phyloP scores from a whole-genome alignment of 2,329 filamentous ascomycete genomes.

The Scedosporium aurantiacum region DNA sequence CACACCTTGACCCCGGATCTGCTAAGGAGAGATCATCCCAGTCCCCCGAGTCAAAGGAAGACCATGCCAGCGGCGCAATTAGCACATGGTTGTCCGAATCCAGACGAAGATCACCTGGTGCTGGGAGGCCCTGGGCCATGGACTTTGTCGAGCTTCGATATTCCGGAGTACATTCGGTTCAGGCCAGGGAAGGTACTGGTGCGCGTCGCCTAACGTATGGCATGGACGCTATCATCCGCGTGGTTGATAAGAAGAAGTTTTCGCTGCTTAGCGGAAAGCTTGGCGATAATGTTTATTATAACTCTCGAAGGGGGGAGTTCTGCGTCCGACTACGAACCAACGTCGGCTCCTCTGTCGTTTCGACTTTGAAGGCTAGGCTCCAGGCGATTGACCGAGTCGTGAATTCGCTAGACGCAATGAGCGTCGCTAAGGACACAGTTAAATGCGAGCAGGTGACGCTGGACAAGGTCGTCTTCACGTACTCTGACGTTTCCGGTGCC shows the following conservation, averaged over 20 bases:
- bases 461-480: slow-evolving; percentile 56
- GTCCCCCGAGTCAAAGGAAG: not conserved
- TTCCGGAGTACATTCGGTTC: slow-evolving; percentile 27
- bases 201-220: slow-evolving; percentile 23
- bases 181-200: slow-evolving; percentile 6
- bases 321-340: slow-evolving; percentile 46
- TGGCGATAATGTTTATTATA: slow-evolving; percentile 53
- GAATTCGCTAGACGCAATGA: slow-evolving; percentile 56
- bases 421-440: slow-evolving; percentile 42
- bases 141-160: slow-evolving; percentile 50
- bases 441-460: slow-evolving; percentile 49
- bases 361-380: slow-evolving; percentile 47
- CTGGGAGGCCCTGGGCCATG: slow-evolving; percentile 39
- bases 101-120: not conserved
- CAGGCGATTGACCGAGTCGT: slow-evolving; percentile 61
- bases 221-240: slow-evolving; percentile 43
- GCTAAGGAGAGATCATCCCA: not conserved
- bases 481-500: slow-evolving; percentile 28
- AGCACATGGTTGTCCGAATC: not conserved
- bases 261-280: slow-evolving; percentile 41
- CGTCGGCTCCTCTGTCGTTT: slow-evolving; percentile 48
- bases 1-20: not conserved
- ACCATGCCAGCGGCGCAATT: not conserved
- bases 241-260: slow-evolving; percentile 43
- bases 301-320: slow-evolving; percentile 48